A percentile compares a stretch with the other conserved stretches of the same genome.
Conservation (phyloP, 2,329 filamentous ascomycete species). For the Colletotrichum tamarilloi region DNA sequence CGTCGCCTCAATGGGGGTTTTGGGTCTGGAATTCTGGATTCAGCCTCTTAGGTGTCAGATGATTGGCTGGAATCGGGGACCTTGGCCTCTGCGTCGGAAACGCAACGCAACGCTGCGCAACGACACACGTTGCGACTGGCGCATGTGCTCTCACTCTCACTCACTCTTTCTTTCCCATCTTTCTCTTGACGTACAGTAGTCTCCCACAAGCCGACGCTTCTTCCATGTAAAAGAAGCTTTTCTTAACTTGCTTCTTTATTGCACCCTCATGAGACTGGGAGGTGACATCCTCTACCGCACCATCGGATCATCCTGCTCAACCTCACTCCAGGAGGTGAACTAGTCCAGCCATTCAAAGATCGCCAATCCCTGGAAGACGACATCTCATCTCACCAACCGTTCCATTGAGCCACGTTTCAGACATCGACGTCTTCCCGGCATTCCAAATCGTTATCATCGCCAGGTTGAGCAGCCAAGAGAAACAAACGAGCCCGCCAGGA, state of each 20-base stretch:
- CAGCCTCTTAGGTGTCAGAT: conserved; percentile 1
- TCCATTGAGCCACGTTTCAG: conserved; percentile 30
- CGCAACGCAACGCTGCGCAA: conserved; percentile 34
- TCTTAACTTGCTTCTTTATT: not conserved
- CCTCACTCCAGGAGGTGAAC: not conserved
- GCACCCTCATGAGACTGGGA: not conserved
- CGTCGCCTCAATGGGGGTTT: conserved; percentile 6
- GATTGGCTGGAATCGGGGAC: not conserved
- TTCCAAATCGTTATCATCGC: conserved; percentile 16
- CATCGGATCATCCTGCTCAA: not conserved
- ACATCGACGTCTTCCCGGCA: conserved; percentile 8
- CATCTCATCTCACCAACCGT: conserved; percentile 25
- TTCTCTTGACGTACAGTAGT: not conserved
- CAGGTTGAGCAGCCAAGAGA: conserved; percentile 10
- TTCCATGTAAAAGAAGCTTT: not conserved
- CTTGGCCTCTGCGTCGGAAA: conserved; percentile 27
- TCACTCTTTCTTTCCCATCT: not conserved
- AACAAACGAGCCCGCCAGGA: not conserved
- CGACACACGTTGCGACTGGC: conserved; percentile 30
- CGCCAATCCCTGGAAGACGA: conserved; percentile 15
- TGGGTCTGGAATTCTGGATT: not conserved
- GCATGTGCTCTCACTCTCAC: not conserved
- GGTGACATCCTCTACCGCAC: conserved; percentile 12
- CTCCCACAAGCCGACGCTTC: conserved; percentile 2
- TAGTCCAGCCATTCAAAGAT: conserved; percentile 7